phyloP scores from a whole-genome alignment of 1,139 yeast species.

The Casaregolazyma suthepensis region DNA sequence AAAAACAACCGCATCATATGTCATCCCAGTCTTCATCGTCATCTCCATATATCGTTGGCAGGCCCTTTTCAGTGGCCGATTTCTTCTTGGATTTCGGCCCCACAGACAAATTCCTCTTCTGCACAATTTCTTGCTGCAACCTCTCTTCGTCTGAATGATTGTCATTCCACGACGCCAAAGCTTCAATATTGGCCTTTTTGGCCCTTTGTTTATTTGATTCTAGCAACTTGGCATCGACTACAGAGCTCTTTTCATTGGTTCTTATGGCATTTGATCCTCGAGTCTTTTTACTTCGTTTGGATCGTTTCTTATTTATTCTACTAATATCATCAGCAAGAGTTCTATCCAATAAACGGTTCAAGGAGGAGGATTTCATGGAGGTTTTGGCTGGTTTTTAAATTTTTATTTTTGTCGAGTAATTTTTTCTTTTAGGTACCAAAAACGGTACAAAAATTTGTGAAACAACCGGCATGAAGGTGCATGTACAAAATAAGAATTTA shows the following conservation, averaged over 20 bases:
- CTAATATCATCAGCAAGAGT: slow-evolving; percentile 14
- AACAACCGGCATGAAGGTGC: background rate
- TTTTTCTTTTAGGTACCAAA: background rate
- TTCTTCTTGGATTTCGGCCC: slow-evolving; percentile 9
- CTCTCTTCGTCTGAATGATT: slow-evolving; percentile 15
- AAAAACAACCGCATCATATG: background rate
- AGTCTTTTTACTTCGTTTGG: slow-evolving; percentile 5
- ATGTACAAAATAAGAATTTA: background rate
- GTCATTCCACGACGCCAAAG: slow-evolving; percentile 17
- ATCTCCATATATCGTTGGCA: background rate
- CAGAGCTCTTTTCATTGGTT: slow-evolving; percentile 12
- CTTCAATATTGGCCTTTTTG: slow-evolving; percentile 15
- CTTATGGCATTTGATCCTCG: slow-evolving; percentile 13
- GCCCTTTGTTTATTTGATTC: slow-evolving; percentile 8
- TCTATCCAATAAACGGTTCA: slow-evolving; percentile 19
- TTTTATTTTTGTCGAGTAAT: background rate
- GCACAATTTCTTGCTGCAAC: slow-evolving; percentile 16
- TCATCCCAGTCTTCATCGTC: slow-evolving; percentile 11
- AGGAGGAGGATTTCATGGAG: slow-evolving; percentile 11
- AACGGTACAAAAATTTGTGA: background rate
- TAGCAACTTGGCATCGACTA: slow-evolving; percentile 15
- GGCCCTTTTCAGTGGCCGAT: background rate
- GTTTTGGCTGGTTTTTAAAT: background rate
- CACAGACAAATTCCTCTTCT: slow-evolving; percentile 9
- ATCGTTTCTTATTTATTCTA: slow-evolving; percentile 1